Evolutionary conservation across 495 filamentous ascomycete species (phyloP), one percentile per base, ranked within the genome.

Genomic region (Xylaria nigripes): DNA sequence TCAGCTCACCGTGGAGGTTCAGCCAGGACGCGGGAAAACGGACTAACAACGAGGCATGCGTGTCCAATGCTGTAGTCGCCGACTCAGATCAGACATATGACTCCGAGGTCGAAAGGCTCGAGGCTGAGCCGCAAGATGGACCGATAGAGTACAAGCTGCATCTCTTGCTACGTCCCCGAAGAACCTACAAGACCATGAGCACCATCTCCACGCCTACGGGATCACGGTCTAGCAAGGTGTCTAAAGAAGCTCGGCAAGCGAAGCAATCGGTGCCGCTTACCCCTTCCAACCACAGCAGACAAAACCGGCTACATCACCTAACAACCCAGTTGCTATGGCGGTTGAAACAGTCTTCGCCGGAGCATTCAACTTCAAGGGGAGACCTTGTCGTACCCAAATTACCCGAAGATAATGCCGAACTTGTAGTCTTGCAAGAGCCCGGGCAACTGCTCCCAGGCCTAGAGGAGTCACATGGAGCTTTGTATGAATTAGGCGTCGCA

Each of bases 81-180:
- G 73, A 65, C 66, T 72, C 67, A 42, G 79, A 69, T 61, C 73
- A 72, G n/a, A 74, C 87, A 43, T 83, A 81, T 9, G 84, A 88
- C 47, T 85, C 83, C 64, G 81, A 82, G 2, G 78, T 93, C 22
- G 84, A 83, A 27, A 88, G 86, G 60, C 72, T 98, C 13, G 84
- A 90, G 54, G 82, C 93, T 16, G 93, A 98, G 66, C 93, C 93
- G 5, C 91, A 97, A 63, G 86, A 93, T 50, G 93, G 93, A 0
- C 88, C 93, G 27, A 93, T 85, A 6, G 93, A 97, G 70, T 98
- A 97, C 72, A 98, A 98, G 67, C 72, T 98, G 43, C 93, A 96
- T 75, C 75, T 97, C n/a, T 76, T 96, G 9, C 72, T 95, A 29
- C 81, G 88, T 32, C 83, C 87, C 29, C 78, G 93, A 54, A 77